These are phyloP conservation scores for Globisporangium alternatum DNA, from an alignment of 352 stramenopile genomes.

Conservation along the genomic window DNA sequence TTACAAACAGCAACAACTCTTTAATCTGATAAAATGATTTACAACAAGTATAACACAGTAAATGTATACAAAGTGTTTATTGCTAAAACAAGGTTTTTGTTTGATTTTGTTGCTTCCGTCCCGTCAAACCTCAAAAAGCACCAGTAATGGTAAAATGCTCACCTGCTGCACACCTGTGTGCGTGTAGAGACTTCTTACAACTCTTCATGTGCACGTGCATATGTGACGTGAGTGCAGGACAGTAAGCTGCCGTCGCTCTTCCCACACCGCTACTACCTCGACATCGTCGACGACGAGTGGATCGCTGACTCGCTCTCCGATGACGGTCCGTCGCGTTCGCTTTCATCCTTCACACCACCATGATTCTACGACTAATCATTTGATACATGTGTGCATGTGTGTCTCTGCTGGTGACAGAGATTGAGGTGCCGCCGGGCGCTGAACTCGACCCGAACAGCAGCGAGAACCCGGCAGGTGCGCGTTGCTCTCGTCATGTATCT, in stretches of 20 bases:
- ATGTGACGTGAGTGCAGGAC: slow-evolving; percentile 5
- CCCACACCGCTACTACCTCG: slow-evolving; percentile 63
- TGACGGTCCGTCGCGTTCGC: slow-evolving; percentile 36
- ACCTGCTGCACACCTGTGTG: no score
- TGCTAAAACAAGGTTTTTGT: no score
- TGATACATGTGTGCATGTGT: neutral
- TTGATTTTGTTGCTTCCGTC: no score
- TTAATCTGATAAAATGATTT: no score
- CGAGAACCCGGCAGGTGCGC: slow-evolving; percentile 44
- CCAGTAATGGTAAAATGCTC: no score
- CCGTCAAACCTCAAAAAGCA: no score
- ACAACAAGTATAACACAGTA: no score
- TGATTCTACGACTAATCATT: neutral
- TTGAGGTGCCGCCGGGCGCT: slow-evolving; percentile 55
- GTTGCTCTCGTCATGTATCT: neutral
- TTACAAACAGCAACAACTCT: no score
- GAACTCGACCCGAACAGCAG: slow-evolving; percentile 56
- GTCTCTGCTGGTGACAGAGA: slow-evolving; percentile 34
- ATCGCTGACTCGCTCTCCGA: slow-evolving; percentile 78
- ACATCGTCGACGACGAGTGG: slow-evolving; percentile 83
- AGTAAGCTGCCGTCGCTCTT: slow-evolving; percentile 47
- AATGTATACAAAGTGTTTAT: no score
- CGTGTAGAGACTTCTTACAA: no score
- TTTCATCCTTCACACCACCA: neutral
- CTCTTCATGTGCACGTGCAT: neutral